Evolutionary conservation across 1,284 basidiomycete species (phyloP).

Genomic region (Ustilago esculenta): DNA sequence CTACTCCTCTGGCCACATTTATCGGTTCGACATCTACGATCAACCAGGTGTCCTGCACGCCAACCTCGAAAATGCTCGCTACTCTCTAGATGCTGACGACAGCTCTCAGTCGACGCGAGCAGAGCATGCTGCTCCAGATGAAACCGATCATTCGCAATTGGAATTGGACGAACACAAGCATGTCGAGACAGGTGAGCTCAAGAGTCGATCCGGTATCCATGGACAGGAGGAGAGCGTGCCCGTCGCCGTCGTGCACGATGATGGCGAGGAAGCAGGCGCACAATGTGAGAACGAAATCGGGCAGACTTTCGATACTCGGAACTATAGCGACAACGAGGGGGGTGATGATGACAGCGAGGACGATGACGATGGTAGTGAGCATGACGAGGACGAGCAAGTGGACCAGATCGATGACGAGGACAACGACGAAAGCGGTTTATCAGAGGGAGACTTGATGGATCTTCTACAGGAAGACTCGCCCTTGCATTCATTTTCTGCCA

Average conservation of each 20-base stretch:
- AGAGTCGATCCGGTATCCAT: background rate
- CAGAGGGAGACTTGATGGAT: constrained; percentile 16
- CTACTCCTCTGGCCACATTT: constrained; percentile 58
- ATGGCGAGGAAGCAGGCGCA: background rate
- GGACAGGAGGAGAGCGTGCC: background rate
- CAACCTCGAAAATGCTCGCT: constrained; percentile 14
- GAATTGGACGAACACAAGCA: background rate
- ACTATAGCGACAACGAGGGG: background rate
- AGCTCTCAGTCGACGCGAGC: constrained; percentile 9
- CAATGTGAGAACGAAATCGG: background rate
- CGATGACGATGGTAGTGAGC: background rate
- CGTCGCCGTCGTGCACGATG: background rate
- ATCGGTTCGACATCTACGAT: constrained; percentile 63
- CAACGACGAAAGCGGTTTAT: background rate
- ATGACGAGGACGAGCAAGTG: background rate
- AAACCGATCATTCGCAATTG: no score
- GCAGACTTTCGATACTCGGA: no score
- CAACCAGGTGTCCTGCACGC: constrained; percentile 41
- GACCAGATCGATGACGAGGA: background rate
- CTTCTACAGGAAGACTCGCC: constrained; percentile 2
- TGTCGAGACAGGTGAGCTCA: background rate
- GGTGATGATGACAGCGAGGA: background rate
- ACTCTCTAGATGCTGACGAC: constrained; percentile 4
- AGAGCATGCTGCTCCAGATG: background rate
- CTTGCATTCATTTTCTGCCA: background rate